A percentile compares a stretch with the other conserved stretches of the same genome.
Evolutionary conservation across 345 rosid species (phyloP).

Genomic region (Dimocarpus longan): DNA sequence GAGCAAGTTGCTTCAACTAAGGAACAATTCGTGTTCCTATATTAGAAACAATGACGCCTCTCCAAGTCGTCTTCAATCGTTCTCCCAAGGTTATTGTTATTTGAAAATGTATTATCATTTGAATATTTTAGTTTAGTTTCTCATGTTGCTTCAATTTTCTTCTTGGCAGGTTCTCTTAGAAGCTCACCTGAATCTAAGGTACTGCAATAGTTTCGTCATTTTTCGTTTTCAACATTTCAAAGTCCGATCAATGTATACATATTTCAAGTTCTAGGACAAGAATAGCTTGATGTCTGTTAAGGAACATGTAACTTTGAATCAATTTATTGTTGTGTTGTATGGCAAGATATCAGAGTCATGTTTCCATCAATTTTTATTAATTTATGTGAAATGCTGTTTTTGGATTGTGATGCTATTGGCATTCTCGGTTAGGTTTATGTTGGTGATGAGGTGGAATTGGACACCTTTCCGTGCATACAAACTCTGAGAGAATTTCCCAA

Average conservation of each 20-base stretch:
- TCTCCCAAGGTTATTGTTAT: constrained; percentile 35
- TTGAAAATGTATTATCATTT: not conserved
- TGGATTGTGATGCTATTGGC: constrained; percentile 16
- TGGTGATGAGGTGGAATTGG: constrained; percentile 33
- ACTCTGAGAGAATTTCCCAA: constrained; percentile 55
- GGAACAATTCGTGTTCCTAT: constrained; percentile 12
- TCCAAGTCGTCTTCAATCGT: constrained; percentile 21
- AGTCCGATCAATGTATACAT: not conserved
- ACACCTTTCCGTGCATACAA: constrained; percentile 54
- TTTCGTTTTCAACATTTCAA: not conserved
- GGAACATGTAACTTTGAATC: not conserved
- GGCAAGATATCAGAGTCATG: not conserved
- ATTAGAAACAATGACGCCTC: constrained; percentile 5
- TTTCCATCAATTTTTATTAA: not conserved
- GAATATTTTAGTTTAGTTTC: not conserved
- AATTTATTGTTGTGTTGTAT: not conserved
- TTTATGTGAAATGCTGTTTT: not conserved
- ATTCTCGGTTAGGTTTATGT: constrained; percentile 34
- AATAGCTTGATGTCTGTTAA: not conserved
- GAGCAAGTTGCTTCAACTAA: constrained; percentile 26
- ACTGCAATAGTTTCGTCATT: not conserved
- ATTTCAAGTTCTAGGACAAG: not conserved
- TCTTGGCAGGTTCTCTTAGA: constrained; percentile 20
- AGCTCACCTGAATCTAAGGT: constrained; percentile 35
- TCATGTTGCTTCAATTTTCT: constrained; percentile 10